Percentiles rank a stretch among this genome's conserved stretches.
These are phyloP conservation scores for Umbelopsis ramanniana DNA, from an alignment of 192 early-diverging fungal genomes.

Conservation along the genomic window DNA sequence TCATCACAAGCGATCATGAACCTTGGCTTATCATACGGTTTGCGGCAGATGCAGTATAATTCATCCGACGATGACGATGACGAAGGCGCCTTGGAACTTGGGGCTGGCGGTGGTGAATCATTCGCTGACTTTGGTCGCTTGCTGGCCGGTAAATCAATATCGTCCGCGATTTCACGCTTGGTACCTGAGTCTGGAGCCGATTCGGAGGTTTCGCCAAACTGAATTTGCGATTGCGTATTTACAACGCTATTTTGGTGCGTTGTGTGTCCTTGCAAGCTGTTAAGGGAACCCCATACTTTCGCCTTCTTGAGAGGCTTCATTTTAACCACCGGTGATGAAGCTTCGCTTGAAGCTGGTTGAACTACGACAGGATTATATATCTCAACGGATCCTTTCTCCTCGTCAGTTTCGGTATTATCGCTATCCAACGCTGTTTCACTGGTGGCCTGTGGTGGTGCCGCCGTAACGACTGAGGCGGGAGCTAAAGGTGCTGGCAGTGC, in stretches of 20 bases:
- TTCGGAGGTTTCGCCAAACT: background rate
- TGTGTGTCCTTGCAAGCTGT: background rate
- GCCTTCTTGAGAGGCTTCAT: constrained; percentile 16
- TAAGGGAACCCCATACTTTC: background rate
- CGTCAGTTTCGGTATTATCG: constrained; percentile 31
- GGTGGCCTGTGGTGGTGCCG: background rate
- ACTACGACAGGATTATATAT: background rate
- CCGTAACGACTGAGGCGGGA: background rate
- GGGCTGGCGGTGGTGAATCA: background rate
- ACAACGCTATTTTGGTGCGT: background rate
- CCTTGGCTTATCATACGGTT: constrained; percentile 52
- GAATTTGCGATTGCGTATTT: background rate
- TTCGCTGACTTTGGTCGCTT: background rate
- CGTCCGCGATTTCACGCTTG: background rate
- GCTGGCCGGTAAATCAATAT: background rate
- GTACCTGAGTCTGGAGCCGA: background rate
- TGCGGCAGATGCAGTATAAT: constrained; percentile 66
- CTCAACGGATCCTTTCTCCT: constrained; percentile 2
- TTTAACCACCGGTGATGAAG: background rate
- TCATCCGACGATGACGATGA: background rate
- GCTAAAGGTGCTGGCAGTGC: background rate
- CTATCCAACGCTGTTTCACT: constrained; percentile 1
- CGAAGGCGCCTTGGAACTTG: background rate
- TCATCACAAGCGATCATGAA: constrained; percentile 82
- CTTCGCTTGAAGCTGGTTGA: background rate